phyloP scores from a whole-genome alignment of 805 yeast genomes.

The Saturnispora besseyi region DNA sequence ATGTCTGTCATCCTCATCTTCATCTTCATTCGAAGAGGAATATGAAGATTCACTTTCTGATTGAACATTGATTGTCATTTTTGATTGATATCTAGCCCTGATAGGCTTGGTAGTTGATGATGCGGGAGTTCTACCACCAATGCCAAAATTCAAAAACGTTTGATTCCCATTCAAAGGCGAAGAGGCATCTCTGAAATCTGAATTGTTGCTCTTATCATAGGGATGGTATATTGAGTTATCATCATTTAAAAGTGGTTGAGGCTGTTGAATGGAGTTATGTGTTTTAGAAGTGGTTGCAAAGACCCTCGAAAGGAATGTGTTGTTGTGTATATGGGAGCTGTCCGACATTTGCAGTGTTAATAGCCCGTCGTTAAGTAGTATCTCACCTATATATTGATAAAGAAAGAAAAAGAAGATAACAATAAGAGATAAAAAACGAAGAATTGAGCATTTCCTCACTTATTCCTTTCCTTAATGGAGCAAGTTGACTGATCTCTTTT shows the following conservation, averaged over 20 bases:
- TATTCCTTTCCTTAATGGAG: no score
- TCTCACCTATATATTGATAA: not conserved
- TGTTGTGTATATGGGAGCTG: slow-evolving; percentile 21
- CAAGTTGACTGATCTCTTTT: no score
- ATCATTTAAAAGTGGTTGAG: slow-evolving; percentile 24
- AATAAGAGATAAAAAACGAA: not conserved
- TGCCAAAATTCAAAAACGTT: not conserved
- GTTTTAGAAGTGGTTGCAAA: slow-evolving; percentile 39
- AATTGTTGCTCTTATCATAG: slow-evolving; percentile 14
- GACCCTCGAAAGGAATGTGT: slow-evolving; percentile 56
- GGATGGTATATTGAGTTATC: slow-evolving; percentile 21
- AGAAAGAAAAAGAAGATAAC: not conserved
- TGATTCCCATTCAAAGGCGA: not conserved
- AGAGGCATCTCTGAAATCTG: not conserved
- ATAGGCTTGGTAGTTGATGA: not conserved
- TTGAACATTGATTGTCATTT: slow-evolving; percentile 17
- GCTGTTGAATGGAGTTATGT: slow-evolving; percentile 9
- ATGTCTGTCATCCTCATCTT: not conserved
- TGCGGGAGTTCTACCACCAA: not conserved
- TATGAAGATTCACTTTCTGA: slow-evolving; percentile 20
- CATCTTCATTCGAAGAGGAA: not conserved
- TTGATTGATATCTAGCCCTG: slow-evolving; percentile 12
- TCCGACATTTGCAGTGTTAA: not conserved
- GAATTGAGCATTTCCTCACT: not conserved
- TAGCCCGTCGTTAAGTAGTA: not conserved